These are phyloP conservation scores for Pyrrhoderma noxium DNA, from an alignment of 1,284 basidiomycete genomes.

Conservation along the genomic window DNA sequence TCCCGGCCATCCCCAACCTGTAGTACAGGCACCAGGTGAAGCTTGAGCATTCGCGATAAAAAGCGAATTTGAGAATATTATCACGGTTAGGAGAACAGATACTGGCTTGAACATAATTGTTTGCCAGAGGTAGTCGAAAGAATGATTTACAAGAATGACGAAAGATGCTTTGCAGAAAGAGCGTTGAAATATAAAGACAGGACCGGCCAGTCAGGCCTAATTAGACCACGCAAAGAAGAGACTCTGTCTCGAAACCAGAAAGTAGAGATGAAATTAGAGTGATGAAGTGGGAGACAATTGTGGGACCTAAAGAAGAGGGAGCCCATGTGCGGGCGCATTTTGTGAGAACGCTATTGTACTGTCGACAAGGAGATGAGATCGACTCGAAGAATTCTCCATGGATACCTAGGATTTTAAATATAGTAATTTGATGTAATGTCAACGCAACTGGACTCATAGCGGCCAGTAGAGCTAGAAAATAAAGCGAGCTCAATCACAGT, in stretches of 20 bases:
- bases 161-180: slow-evolving; percentile 21
- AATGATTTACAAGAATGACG: background rate
- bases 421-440: too few species aligned
- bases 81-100: too few species aligned
- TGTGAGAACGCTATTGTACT: background rate
- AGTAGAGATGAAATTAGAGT: background rate
- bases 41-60: too few species aligned
- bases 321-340: background rate
- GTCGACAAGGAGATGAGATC: background rate
- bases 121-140: too few species aligned
- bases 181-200: slow-evolving; percentile 21
- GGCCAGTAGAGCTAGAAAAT: too few species aligned
- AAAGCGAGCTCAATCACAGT: too few species aligned
- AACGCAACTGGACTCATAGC: too few species aligned
- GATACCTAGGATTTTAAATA: too few species aligned
- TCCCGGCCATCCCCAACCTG: slow-evolving; percentile 47
- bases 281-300: background rate
- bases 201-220: slow-evolving; percentile 16
- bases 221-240: slow-evolving; percentile 19
- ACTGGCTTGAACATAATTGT: too few species aligned
- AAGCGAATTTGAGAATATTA: too few species aligned
- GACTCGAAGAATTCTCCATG: too few species aligned
- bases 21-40: slow-evolving; percentile 23
- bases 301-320: background rate
- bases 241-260: slow-evolving; percentile 12